Evolutionary conservation across 2,329 filamentous ascomycete genomes (phyloP), one percentile per base, ranked within the genome.

Genomic region (Botrytis fabae): DNA sequence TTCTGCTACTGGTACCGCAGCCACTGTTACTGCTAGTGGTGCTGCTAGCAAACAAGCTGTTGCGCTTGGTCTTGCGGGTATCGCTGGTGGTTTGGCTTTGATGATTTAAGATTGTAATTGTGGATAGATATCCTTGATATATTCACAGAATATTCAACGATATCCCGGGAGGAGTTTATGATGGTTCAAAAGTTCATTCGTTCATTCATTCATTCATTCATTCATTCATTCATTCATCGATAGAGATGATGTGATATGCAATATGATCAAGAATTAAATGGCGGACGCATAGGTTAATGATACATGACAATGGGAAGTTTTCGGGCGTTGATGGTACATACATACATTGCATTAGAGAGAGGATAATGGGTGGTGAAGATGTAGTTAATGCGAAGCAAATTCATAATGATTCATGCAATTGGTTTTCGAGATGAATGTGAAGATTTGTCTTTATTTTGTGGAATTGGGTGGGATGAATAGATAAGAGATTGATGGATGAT

Each of bases 21-120:
- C 54, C 18, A 46, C 60, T 2, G 75, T 73, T 2, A 68, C 71
- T 3, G 73, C 71, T 14, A 65, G 42, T 7, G 71, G 71, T 54
- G 73, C 72, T 46, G 74, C 71, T 8, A 65, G 73, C 18, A 28
- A 28, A 68, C 71, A 62, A n/a, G 63, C 59, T 7, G 59, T 73
- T 69, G 61, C 75, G 12, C 48, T 76, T 48, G 74, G 73, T 40
- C 48, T 77, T 38, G 54, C 69, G 32, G 70, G 74, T 63, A 61
- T 78, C 32, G 38, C 75, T 60, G 75, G 73, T 28, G 76, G 77
- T 2, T 72, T 78, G 32, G 75, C 75, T 73, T 73, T 75, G 64
- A 71, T 78, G 65, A 75, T 78, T 32, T 78, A 74, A 51, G 8
- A 20, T 35, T 4, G 20, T 32, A 1, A 20, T 4, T 2, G 18